Evolutionary conservation across 2,329 filamentous ascomycete species (phyloP).

Genomic region (Venturia oleaginea): DNA sequence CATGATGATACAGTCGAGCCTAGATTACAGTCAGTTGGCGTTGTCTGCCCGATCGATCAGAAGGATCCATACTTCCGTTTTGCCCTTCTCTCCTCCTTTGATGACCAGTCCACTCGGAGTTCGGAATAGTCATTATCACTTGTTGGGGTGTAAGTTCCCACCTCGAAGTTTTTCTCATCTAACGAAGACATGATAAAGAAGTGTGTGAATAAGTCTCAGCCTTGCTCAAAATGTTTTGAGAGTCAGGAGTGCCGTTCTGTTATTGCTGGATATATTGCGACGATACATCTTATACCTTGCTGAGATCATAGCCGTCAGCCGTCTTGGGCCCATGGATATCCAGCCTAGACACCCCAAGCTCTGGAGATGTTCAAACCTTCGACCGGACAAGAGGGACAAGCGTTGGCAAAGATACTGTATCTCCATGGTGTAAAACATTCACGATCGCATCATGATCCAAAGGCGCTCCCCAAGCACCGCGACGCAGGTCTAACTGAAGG

Average conservation of each 20-base stretch:
- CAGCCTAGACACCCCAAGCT: not conserved
- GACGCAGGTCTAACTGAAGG: not conserved
- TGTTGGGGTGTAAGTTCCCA: not conserved
- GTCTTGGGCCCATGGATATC: not conserved
- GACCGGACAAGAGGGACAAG: not conserved
- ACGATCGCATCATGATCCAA: not conserved
- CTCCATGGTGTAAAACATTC: too few species aligned
- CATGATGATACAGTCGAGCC: conserved; percentile 19
- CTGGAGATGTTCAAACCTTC: not conserved
- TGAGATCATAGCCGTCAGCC: not conserved
- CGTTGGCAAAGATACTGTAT: not conserved
- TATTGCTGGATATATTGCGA: not conserved
- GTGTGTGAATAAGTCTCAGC: not conserved
- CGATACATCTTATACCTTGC: not conserved
- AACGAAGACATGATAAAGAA: not conserved
- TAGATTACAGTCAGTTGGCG: not conserved
- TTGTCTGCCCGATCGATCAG: not conserved
- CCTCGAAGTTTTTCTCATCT: not conserved
- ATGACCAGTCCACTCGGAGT: conserved; percentile 14
- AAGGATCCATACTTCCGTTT: conserved; percentile 14
- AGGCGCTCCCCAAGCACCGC: not conserved
- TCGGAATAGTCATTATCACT: not conserved
- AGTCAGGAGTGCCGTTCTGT: not conserved
- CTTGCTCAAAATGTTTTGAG: not conserved
- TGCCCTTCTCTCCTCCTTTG: conserved; percentile 14